Percentiles rank a stretch among this genome's conserved stretches.
Conservation (phyloP, 116 monocot genomes). For the Phalaenopsis hybrid region DNA sequence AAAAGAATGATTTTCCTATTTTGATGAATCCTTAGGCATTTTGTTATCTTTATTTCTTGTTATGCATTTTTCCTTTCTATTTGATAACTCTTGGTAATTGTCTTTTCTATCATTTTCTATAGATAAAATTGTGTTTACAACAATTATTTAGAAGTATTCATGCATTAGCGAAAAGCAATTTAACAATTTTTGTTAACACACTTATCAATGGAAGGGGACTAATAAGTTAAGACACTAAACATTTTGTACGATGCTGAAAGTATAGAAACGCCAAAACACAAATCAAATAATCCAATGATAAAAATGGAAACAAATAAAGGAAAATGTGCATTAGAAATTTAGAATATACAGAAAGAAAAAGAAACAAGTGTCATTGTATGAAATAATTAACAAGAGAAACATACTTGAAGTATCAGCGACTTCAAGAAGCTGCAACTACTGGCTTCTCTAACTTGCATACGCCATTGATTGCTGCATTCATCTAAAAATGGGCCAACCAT, state of each 20-base stretch:
- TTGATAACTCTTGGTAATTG: too few species aligned
- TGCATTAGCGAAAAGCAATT: neutral
- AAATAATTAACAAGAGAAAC: conserved; percentile 20
- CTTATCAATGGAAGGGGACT: neutral
- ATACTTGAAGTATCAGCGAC: conserved; percentile 62
- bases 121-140: neutral
- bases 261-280: neutral
- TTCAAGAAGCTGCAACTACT: conserved; percentile 35
- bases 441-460: conserved; percentile 41
- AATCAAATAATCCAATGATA: neutral
- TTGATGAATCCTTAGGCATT: too few species aligned
- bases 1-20: too few species aligned
- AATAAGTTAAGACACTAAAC: neutral
- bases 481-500: conserved; percentile 46
- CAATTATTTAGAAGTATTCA: neutral
- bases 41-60: too few species aligned
- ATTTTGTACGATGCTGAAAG: neutral
- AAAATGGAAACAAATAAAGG: neutral
- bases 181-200: neutral
- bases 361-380: neutral
- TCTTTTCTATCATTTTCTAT: too few species aligned
- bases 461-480: conserved; percentile 42
- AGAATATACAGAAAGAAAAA: neutral
- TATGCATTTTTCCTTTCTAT: too few species aligned
- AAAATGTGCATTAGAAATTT: neutral